Evolutionary conservation across 441 rosid species (phyloP), one percentile per base, ranked within the genome.

Genomic region (Lepidium campestre): DNA sequence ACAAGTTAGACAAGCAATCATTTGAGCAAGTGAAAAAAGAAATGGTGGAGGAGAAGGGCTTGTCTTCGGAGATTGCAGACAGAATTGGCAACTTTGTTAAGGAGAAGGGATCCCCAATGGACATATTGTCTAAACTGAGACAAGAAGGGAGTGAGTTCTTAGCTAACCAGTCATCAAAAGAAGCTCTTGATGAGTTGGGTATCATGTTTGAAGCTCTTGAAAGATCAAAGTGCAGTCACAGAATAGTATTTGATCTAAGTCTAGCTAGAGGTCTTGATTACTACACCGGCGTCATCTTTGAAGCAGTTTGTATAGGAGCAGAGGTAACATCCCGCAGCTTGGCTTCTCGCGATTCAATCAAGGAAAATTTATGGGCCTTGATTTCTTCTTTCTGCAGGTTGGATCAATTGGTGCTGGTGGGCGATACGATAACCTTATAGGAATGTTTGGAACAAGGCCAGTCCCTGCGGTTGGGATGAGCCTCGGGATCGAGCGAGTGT

Each of bases 401-500:
- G 98, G 98, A 67, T 79, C 98, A 39, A 89, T 93, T 60, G 98
- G 86, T 69, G 98, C 91, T 62, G 96, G 98, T 63, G 98, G 98
- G 17, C 82, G 98, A 23, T 90, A 93, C 36, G 98, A 93, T 79
- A 85, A 89, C 72, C 92, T 93, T 45, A 86, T 90, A 18, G 97
- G 95, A 69, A 93, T 84, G 85, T 88, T 88, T 75, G 94, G 98
- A 63, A 71, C 83, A 35, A 87, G 86, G 75, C 91, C 84, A 78
- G 96, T 93, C 59, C 98, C 98, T 1, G 93, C 97, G 7, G 96
- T 87, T 74, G 98, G 98, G n/a, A 78, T 90, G 75, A 93, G 98
- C 75, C 90, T 93, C 40, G 98, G 97, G 50, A 93, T 93, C 42
- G 97, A 93, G 67, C 80, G 97, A 52, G 96, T 90, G 47, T 86